These are phyloP conservation scores for Globisporangium splendens DNA, from an alignment of 352 stramenopile genomes.

Conservation along the genomic window DNA sequence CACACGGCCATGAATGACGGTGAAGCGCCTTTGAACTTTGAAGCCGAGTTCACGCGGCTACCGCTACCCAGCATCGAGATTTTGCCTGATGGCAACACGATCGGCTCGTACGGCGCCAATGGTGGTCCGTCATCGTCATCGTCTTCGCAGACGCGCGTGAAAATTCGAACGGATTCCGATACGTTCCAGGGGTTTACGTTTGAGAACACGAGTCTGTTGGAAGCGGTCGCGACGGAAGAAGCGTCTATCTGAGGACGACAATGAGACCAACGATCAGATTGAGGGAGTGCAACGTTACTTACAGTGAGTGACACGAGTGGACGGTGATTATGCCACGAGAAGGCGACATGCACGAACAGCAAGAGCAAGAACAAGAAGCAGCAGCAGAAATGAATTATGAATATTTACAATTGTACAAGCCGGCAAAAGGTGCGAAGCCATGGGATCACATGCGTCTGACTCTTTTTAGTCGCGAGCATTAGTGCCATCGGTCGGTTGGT, in stretches of 20 bases:
- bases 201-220: conserved; percentile 64
- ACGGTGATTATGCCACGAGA: too few species aligned
- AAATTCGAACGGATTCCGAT: conserved; percentile 51
- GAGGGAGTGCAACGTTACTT: neutral
- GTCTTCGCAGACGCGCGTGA: conserved; percentile 13
- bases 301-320: neutral
- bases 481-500: too few species aligned
- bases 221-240: conserved; percentile 29
- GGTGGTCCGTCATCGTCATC: conserved; percentile 6
- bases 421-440: too few species aligned
- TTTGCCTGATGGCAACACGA: neutral
- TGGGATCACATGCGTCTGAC: too few species aligned
- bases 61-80: conserved; percentile 71
- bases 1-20: conserved; percentile 64
- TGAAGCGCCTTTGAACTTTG: conserved; percentile 81
- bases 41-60: conserved; percentile 82
- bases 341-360: neutral
- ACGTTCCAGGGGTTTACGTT: conserved; percentile 84
- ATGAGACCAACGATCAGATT: neutral
- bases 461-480: too few species aligned
- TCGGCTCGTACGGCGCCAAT: conserved; percentile 16
- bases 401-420: too few species aligned
- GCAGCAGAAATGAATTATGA: neutral
- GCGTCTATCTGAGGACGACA: neutral
- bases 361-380: neutral